Base-by-base conservation (phyloP, 345 rosid genomes). In the Nephelium lappaceum region DNA sequence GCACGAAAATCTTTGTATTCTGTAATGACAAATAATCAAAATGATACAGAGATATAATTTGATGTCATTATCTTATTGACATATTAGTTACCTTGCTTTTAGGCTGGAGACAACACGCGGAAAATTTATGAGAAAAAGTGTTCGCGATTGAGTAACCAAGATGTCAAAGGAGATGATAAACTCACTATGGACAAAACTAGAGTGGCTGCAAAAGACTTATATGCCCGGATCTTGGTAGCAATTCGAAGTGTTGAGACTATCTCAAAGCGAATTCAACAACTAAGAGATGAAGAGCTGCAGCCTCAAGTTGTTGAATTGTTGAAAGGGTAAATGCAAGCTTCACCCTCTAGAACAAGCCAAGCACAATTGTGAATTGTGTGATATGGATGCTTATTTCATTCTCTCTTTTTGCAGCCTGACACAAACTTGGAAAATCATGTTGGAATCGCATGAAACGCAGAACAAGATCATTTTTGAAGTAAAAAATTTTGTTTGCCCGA, bases 371-470 rank as follows among this genome's bases (percentile, higher is more conserved):
- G 16, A 45, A 11, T 45, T 45, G 51, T 45, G 51, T 45, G 12
- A 8, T n/a, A n/a, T 71, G 72, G 61, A 65, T 78, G 78, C 66
- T 77, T 38, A 83, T 71, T 51, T 77, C 41, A 68, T 23, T 38
- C 21, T 65, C 69, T 61, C 66, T 38, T 74, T 41, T 36, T 79
- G 84, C 88, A 92, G 96, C 81, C 85, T 90, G 45, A 77, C 79
- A 25, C 79, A 71, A 64, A 80, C 89, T n/a, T 92, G 96, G 96
- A 88, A 85, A 86, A 83, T 84, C 68, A 89, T 89, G 92, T 62
- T 84, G 69, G 96, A 92, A 79, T 86, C 88, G 72, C 96, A 92
- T 76, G 96, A 92, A 82, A 89, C 87, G 71, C 96, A 92, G 86
- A 90, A 84, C 78, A 90, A 84, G 77, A 90, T 90, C 78, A 79